phyloP scores from a whole-genome alignment of 2,329 filamentous ascomycete species.

The Diplocarpon rosae region DNA sequence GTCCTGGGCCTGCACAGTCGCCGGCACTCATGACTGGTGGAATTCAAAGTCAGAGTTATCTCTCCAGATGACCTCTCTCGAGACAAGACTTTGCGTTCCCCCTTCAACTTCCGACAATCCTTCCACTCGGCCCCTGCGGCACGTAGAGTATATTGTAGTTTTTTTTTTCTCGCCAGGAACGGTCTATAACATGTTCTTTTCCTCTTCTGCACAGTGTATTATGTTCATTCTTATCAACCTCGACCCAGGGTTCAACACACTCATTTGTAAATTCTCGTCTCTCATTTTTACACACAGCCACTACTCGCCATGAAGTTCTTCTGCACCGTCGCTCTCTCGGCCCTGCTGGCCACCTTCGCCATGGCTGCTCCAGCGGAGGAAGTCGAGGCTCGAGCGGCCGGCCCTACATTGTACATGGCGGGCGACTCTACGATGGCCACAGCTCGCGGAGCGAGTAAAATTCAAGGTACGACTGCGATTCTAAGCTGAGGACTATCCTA shows the following conservation, averaged over 20 bases:
- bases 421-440: slow-evolving; percentile 53
- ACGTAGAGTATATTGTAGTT: too few species aligned
- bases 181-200: too few species aligned
- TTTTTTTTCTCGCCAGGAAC: too few species aligned
- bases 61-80: too few species aligned
- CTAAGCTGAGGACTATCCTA: not conserved
- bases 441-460: slow-evolving; percentile 33
- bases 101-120: too few species aligned
- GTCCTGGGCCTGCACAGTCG: too few species aligned
- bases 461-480: slow-evolving; percentile 28
- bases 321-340: slow-evolving; percentile 3
- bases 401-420: slow-evolving; percentile 41
- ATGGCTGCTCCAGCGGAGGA: slow-evolving; percentile 13
- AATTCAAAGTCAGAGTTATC: too few species aligned
- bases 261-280: not conserved
- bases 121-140: too few species aligned
- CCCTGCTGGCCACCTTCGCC: slow-evolving; percentile 17
- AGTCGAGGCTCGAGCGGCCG: slow-evolving; percentile 10
- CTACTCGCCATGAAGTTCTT: slow-evolving; percentile 12
- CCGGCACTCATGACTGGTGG: too few species aligned
- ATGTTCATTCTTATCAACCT: too few species aligned
- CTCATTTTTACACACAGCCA: not conserved
- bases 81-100: too few species aligned
- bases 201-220: too few species aligned
- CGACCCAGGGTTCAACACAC: not conserved